Conservation (phyloP, 768 basidiomycete genomes). For the Termitomyces sp. region DNA sequence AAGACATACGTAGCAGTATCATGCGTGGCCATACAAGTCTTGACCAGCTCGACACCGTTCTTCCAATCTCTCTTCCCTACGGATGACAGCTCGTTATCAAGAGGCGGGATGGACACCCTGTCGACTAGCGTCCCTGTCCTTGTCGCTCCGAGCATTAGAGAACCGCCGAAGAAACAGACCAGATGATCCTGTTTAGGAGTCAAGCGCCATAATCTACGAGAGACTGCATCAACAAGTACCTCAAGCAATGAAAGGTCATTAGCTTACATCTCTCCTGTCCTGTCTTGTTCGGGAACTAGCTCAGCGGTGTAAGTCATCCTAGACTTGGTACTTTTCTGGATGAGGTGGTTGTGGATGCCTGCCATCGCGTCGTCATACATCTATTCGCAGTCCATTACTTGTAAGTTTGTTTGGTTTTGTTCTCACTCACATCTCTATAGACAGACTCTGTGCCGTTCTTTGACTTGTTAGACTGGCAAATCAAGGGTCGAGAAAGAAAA, state of each 20-base stretch:
- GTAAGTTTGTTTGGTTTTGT: not conserved
- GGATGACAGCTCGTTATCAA: constrained; percentile 52
- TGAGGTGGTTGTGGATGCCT: constrained; percentile 70
- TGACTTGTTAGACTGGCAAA: not conserved
- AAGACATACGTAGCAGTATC: constrained; percentile 71
- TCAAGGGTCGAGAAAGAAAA: not conserved
- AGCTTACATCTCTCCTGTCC: constrained; percentile 31
- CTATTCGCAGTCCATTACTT: constrained; percentile 28
- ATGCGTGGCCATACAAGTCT: constrained; percentile 85
- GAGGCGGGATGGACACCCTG: constrained; percentile 64
- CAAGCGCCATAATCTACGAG: constrained; percentile 60
- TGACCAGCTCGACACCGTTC: constrained; percentile 73
- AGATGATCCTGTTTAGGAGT: constrained; percentile 93
- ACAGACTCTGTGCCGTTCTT: constrained; percentile 70
- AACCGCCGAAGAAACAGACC: constrained; percentile 91
- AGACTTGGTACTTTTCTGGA: constrained; percentile 54
- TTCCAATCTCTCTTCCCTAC: constrained; percentile 74
- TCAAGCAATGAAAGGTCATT: not conserved
- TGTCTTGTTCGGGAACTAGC: constrained; percentile 53
- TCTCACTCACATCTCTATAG: constrained; percentile 58
- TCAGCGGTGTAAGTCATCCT: constrained; percentile 79
- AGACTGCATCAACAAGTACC: not conserved
- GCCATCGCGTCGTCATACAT: constrained; percentile 89
- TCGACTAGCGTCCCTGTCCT: constrained; percentile 48
- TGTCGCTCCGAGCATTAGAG: constrained; percentile 86